These are phyloP conservation scores for Nakazawaea siamensis DNA, from an alignment of 805 yeast genomes.

Conservation along the genomic window DNA sequence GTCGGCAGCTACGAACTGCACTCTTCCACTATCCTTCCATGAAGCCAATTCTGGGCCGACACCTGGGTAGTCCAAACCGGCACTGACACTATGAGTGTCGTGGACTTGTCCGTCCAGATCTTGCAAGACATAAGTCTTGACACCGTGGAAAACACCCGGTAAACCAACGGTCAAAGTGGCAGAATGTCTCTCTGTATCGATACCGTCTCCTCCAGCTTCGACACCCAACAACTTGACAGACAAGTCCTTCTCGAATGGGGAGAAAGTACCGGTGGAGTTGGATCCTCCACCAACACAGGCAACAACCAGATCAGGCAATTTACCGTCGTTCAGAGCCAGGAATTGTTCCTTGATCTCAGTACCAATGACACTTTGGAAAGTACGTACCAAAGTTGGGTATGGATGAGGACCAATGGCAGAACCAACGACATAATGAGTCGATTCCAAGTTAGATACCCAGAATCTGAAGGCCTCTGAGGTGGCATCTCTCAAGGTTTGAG, in stretches of 20 bases:
- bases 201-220: conserved; percentile 98
- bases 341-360: conserved; percentile 90
- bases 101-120: conserved; percentile 91
- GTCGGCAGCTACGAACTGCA: conserved; percentile 82
- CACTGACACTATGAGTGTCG: conserved; percentile 96
- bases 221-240: conserved; percentile 82
- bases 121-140: conserved; percentile 87
- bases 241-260: conserved; percentile 80
- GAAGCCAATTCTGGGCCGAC: conserved; percentile 97
- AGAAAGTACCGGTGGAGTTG: conserved; percentile 91
- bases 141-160: conserved; percentile 98
- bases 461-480: conserved; percentile 93
- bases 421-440: conserved; percentile 94
- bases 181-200: conserved; percentile 81
- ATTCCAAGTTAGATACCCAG: conserved; percentile 84
- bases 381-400: conserved; percentile 94
- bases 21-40: conserved; percentile 95
- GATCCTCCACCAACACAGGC: conserved; percentile 99
- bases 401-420: conserved; percentile 99
- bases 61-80: conserved; percentile 98
- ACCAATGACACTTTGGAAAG: conserved; percentile 97
- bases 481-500: conserved; percentile 94
- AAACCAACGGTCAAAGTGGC: conserved; percentile 93
- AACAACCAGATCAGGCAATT: conserved; percentile 85
- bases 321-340: conserved; percentile 67